Conservation (phyloP, 1,284 basidiomycete species). For the Leccinum pachyderme region DNA sequence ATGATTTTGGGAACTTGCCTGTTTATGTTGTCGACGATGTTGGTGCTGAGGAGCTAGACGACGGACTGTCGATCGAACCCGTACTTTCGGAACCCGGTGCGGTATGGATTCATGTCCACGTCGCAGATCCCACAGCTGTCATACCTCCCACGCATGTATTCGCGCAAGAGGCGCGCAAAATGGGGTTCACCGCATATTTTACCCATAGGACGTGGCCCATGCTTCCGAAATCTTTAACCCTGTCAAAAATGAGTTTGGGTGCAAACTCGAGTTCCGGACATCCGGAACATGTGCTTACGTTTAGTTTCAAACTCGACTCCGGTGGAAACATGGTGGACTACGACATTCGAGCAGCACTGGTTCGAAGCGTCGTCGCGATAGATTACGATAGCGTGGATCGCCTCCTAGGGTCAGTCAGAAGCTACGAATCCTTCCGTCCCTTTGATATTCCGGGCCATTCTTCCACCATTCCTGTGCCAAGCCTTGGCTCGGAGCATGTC, state of each 20-base stretch:
- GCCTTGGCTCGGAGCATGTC: conserved; percentile 42
- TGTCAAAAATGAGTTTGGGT: conserved; percentile 58
- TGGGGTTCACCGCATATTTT: conserved; percentile 60
- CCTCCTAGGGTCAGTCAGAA: conserved; percentile 37
- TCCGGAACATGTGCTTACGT: conserved; percentile 70
- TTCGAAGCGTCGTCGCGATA: conserved; percentile 67
- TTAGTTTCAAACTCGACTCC: conserved; percentile 73
- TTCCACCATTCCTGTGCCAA: conserved; percentile 2
- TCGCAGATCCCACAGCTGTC: conserved; percentile 89
- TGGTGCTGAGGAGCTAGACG: conserved; percentile 87
- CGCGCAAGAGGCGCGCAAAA: conserved; percentile 52
- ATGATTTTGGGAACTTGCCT: conserved; percentile 81
- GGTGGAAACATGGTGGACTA: conserved; percentile 71
- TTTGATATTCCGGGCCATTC: conserved; percentile 34
- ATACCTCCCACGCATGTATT: conserved; percentile 71
- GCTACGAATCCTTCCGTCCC: conserved; percentile 37
- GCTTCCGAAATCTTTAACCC: conserved; percentile 56
- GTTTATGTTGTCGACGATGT: conserved; percentile 92
- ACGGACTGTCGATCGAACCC: conserved; percentile 84
- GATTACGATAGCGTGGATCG: conserved; percentile 73
- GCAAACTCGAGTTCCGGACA: conserved; percentile 33
- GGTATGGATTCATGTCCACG: conserved; percentile 87
- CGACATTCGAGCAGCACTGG: conserved; percentile 66
- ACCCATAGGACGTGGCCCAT: conserved; percentile 67
- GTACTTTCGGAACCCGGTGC: conserved; percentile 55